phyloP scores from a whole-genome alignment of 2,329 filamentous ascomycete genomes.

The Fusarium dimerum region DNA sequence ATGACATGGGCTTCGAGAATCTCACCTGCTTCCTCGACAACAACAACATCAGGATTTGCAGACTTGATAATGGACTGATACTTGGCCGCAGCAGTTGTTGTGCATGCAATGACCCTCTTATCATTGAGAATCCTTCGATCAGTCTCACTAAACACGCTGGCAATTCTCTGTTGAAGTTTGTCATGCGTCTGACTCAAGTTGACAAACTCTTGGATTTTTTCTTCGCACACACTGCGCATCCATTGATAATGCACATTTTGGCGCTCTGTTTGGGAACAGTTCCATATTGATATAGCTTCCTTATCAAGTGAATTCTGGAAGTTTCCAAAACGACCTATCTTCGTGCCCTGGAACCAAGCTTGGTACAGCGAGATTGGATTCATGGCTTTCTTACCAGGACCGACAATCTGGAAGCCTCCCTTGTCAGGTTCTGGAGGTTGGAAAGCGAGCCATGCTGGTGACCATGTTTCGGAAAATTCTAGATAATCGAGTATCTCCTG shows the following conservation, averaged over 20 bases:
- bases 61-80: conserved; percentile 55
- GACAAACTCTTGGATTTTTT: conserved; percentile 47
- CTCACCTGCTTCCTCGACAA: conserved; percentile 75
- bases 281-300: conserved; percentile 50
- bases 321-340: background rate
- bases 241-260: conserved; percentile 41
- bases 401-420: conserved; percentile 49
- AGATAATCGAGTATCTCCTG: conserved; percentile 42
- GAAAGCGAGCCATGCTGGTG: conserved; percentile 59
- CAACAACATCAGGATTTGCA: conserved; percentile 57
- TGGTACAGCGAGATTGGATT: conserved; percentile 20
- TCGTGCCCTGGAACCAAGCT: conserved; percentile 12
- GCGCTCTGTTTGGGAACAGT: conserved; percentile 43
- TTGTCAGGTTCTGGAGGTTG: conserved; percentile 41
- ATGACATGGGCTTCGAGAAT: conserved; percentile 67
- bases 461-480: conserved; percentile 53
- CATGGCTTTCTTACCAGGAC: conserved; percentile 46
- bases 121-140: conserved; percentile 46
- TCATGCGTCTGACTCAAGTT: conserved; percentile 44
- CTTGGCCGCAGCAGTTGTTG: conserved; percentile 70
- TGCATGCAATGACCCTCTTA: conserved; percentile 68
- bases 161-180: conserved; percentile 40
- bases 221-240: conserved; percentile 47
- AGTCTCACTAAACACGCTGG: conserved; percentile 44
- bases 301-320: conserved; percentile 20